These are phyloP conservation scores for Kwoniella bestiolae DNA, from an alignment of 768 basidiomycete species.

Conservation along the genomic window DNA sequence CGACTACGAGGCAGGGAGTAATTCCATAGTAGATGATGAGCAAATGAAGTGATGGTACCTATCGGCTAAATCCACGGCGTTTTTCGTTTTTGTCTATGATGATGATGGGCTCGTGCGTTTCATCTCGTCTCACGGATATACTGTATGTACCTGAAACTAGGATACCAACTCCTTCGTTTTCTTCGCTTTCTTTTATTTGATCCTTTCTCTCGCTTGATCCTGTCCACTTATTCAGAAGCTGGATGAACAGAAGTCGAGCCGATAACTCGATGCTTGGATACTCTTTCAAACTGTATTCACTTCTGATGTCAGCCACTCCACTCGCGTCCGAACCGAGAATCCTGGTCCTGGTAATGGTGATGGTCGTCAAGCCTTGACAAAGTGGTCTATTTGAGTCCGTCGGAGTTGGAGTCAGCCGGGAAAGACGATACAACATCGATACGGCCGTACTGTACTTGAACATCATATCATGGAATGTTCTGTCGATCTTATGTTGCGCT, in stretches of 20 bases:
- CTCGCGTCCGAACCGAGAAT: background rate
- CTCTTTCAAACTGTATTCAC: no score
- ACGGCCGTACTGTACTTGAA: background rate
- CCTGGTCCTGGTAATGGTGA: background rate
- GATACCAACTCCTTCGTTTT: no score
- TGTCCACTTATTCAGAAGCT: no score
- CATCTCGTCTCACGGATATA: background rate
- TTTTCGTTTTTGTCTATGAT: background rate
- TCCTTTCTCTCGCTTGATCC: no score
- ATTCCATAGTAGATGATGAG: no score
- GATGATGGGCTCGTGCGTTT: background rate
- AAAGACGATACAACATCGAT: background rate
- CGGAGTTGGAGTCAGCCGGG: no score
- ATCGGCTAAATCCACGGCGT: background rate
- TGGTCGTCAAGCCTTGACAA: background rate
- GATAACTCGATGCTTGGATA: background rate
- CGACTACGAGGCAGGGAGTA: no score
- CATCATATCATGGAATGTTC: background rate
- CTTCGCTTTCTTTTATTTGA: no score
- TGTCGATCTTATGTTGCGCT: background rate
- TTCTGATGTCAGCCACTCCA: background rate
- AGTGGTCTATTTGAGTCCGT: no score
- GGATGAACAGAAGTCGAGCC: no score
- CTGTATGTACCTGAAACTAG: no score
- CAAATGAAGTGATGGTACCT: background rate